A percentile compares a stretch with the other conserved stretches of the same genome.
These are phyloP conservation scores for Tulasnella sp. DNA, from an alignment of 768 basidiomycete species.

Conservation along the genomic window DNA sequence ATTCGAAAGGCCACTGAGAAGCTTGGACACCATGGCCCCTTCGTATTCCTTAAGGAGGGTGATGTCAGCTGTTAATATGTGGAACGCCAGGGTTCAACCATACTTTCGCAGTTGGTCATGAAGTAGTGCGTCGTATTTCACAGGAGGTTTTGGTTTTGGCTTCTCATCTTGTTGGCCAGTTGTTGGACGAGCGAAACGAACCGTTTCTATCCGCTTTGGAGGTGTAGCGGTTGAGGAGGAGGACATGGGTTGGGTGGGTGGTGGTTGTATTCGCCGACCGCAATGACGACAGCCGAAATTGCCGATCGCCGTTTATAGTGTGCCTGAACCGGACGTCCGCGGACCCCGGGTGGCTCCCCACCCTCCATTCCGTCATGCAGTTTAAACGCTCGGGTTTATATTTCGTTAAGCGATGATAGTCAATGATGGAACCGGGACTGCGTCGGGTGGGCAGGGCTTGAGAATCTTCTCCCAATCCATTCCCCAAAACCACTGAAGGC, in stretches of 20 bases:
- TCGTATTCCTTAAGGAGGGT: background rate
- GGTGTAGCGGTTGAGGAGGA: background rate
- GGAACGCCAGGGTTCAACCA: slow-evolving; percentile 23
- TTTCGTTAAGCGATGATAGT: too few relatives aligned
- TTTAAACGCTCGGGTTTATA: background rate
- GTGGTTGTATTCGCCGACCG: background rate
- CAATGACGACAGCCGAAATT: background rate
- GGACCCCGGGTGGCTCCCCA: background rate
- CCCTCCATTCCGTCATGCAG: background rate
- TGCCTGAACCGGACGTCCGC: background rate
- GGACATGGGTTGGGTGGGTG: background rate
- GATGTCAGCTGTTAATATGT: slow-evolving; percentile 32
- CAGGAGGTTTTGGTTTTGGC: background rate
- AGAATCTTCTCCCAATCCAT: too few relatives aligned
- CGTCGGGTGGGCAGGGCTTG: too few relatives aligned
- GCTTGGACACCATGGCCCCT: slow-evolving; percentile 69
- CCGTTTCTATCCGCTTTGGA: slow-evolving; percentile 6
- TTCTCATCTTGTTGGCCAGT: background rate
- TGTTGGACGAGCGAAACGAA: slow-evolving; percentile 7
- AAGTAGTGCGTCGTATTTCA: slow-evolving; percentile 34
- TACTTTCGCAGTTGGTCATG: slow-evolving; percentile 75
- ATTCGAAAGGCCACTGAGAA: slow-evolving; percentile 80
- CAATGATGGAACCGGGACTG: too few relatives aligned
- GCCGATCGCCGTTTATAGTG: background rate
- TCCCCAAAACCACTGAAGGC: too few relatives aligned